Evolutionary conservation across 768 basidiomycete genomes (phyloP).

Genomic region (Termitomyces sp.): DNA sequence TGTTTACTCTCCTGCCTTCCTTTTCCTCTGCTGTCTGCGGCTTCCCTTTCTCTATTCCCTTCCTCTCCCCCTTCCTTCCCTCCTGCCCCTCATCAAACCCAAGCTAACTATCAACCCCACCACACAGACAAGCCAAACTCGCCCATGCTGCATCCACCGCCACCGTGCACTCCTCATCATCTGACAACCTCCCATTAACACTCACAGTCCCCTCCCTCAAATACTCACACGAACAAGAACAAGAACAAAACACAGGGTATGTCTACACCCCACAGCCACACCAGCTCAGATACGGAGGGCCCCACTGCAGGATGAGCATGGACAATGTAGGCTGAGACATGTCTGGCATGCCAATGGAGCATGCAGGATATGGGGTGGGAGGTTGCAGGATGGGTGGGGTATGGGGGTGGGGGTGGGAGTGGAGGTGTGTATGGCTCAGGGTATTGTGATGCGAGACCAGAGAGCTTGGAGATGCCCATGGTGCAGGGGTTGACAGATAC

Average conservation of each 20-base stretch:
- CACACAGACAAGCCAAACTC: no score
- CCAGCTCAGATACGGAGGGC: conserved; percentile 7
- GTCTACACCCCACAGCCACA: conserved; percentile 54
- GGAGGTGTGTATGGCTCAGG: neutral
- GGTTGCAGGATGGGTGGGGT: neutral
- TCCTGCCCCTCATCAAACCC: no score
- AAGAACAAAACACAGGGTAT: conserved; percentile 33
- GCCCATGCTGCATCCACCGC: conserved; percentile 17
- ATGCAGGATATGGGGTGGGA: conserved; percentile 5
- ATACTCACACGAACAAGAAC: neutral
- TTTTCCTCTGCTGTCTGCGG: no score
- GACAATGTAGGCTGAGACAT: conserved; percentile 32
- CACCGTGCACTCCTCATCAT: conserved; percentile 18
- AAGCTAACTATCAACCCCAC: no score
- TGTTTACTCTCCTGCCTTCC: no score
- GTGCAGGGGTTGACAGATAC: neutral
- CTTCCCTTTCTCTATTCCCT: no score
- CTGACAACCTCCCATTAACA: conserved; percentile 35
- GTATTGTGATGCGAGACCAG: no score
- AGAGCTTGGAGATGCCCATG: neutral
- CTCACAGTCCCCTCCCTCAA: conserved; percentile 25
- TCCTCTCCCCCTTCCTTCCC: no score
- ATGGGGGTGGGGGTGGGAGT: neutral
- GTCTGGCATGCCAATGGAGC: conserved; percentile 7
- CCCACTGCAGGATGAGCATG: conserved; percentile 13